These are phyloP conservation scores for Mycena polygramma DNA, from an alignment of 768 basidiomycete species.

Conservation along the genomic window DNA sequence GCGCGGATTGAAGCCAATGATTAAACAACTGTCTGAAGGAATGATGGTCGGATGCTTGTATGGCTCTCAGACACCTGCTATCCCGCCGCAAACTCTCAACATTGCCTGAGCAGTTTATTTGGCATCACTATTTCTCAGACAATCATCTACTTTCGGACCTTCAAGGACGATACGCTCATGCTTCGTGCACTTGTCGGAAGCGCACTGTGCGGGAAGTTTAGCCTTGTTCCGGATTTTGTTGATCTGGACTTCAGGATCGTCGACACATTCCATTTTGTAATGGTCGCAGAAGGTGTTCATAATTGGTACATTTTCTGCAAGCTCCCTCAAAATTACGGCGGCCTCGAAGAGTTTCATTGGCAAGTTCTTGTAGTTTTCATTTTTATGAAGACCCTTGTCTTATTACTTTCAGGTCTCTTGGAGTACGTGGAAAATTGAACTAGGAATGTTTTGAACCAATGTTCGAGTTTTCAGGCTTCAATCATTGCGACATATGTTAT, in stretches of 20 bases:
- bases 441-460: neutral
- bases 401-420: slow-evolving; percentile 23
- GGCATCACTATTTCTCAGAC: slow-evolving; percentile 32
- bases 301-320: slow-evolving; percentile 34
- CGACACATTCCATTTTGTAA: slow-evolving; percentile 34
- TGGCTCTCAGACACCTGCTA: neutral
- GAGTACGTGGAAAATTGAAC: neutral
- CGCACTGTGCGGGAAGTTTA: slow-evolving; percentile 19
- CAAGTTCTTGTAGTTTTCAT: neutral
- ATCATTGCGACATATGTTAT: slow-evolving; percentile 34
- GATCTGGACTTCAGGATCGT: slow-evolving; percentile 15
- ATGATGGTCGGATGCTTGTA: slow-evolving; percentile 29
- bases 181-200: slow-evolving; percentile 17
- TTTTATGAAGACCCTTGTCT: neutral
- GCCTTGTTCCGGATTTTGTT: neutral
- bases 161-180: slow-evolving; percentile 22
- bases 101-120: slow-evolving; percentile 17
- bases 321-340: slow-evolving; percentile 31
- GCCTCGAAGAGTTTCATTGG: slow-evolving; percentile 25
- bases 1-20: neutral
- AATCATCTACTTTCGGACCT: slow-evolving; percentile 31
- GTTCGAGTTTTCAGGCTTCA: slow-evolving; percentile 17
- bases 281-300: slow-evolving; percentile 32
- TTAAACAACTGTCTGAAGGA: neutral
- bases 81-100: neutral